phyloP scores from a whole-genome alignment of 1,284 basidiomycete genomes.

The Ganoderma boninense region DNA sequence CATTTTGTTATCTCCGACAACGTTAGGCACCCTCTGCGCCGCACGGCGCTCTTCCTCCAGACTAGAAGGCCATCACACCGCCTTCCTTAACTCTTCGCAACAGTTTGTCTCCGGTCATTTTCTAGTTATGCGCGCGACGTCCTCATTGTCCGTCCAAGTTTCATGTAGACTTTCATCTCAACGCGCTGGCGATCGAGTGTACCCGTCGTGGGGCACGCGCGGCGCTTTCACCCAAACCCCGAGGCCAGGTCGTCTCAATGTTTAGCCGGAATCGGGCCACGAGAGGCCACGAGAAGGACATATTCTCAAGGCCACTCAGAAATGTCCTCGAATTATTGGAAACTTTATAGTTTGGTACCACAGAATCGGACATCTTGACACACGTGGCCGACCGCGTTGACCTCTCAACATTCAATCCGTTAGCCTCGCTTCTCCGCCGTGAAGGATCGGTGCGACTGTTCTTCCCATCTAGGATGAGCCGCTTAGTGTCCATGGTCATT shows the following conservation, averaged over 20 bases:
- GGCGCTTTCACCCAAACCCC: neutral
- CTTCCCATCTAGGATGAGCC: slow-evolving; percentile 15
- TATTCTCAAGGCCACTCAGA: slow-evolving; percentile 26
- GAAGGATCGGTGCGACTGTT: slow-evolving; percentile 17
- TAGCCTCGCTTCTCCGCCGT: slow-evolving; percentile 23
- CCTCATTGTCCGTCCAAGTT: slow-evolving; percentile 19
- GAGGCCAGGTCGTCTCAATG: slow-evolving; percentile 4
- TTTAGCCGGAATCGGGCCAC: slow-evolving; percentile 9
- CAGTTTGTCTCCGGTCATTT: slow-evolving; percentile 28
- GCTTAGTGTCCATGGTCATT: neutral
- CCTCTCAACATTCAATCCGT: slow-evolving; percentile 23
- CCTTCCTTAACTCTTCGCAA: slow-evolving; percentile 23
- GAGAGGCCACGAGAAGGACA: slow-evolving; percentile 17
- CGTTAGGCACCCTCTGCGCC: slow-evolving; percentile 22
- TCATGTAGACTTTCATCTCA: slow-evolving; percentile 5
- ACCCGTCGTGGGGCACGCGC: neutral
- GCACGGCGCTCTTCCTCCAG: slow-evolving; percentile 20
- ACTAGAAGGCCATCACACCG: slow-evolving; percentile 29
- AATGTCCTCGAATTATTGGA: slow-evolving; percentile 21
- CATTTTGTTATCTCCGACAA: slow-evolving; percentile 30
- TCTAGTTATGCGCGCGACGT: slow-evolving; percentile 14
- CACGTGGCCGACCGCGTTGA: slow-evolving; percentile 23
- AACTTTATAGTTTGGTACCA: slow-evolving; percentile 34
- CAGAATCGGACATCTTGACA: slow-evolving; percentile 13
- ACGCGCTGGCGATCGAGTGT: slow-evolving; percentile 6